Percentiles rank a stretch among this genome's conserved stretches.
phyloP scores from a whole-genome alignment of 202 grass and related monocot species.

The Panicum virgatum region DNA sequence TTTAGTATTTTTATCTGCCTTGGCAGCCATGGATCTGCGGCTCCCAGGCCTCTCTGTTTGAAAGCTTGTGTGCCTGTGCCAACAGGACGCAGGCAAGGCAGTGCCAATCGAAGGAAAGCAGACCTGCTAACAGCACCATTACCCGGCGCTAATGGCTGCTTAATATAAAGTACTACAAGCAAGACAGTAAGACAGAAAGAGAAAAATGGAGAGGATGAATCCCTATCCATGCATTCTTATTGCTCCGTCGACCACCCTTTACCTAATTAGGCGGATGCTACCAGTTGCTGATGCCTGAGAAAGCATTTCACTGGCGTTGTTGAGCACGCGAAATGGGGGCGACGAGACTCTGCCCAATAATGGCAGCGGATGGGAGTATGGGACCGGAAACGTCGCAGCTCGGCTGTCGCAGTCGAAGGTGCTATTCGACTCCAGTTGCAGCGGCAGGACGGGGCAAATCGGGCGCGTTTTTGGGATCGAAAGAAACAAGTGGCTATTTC shows the following conservation, averaged over 20 bases:
- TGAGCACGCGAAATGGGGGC: not conserved
- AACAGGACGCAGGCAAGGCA: not conserved
- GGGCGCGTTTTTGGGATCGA: not conserved
- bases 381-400: not conserved
- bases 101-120: not conserved
- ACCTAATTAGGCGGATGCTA: not conserved
- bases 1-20: not conserved
- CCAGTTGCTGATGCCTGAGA: not conserved
- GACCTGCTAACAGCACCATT: not conserved
- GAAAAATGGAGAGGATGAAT: not conserved
- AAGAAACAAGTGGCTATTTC: not conserved
- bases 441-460: constrained; percentile 35
- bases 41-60: no score
- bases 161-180: not conserved
- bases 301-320: not conserved
- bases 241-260: not conserved
- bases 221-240: not conserved
- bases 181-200: not conserved
- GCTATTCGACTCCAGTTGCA: not conserved
- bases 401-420: not conserved
- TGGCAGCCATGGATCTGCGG: not conserved
- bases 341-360: not conserved
- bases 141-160: not conserved
- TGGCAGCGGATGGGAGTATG: not conserved
- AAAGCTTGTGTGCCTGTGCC: not conserved